Evolutionary conservation across 352 stramenopile genomes (phyloP), one percentile per base, ranked within the genome.

Genomic region (Blastocystis sp.): DNA sequence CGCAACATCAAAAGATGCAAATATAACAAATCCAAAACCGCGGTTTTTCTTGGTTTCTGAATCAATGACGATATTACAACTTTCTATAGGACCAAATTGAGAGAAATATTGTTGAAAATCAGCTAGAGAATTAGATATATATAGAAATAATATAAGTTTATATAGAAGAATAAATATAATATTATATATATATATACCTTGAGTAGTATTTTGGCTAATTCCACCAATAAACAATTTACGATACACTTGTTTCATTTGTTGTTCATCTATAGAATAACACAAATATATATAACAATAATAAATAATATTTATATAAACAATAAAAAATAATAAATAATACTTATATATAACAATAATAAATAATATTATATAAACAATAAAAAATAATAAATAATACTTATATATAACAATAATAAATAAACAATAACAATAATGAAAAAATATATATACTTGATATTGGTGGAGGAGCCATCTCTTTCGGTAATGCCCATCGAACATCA

Each of bases 21-120:
- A 58, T n/a, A 58, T 45, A n/a, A 58, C 32, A 18, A 58, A 58
- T 13, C 47, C 47, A 58, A 58, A 58, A 21, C 47, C 47, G n/a
- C 47, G 47, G 28, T 37, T 58, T 21, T 58, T 58, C 30, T 58
- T 34, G 30, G 43, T 58, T 2, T 58, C 28, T 13, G 28, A 37
- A n/a, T 47, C 31, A 44, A 33, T 47, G 21, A 58, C 30, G 2
- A 58, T 25, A 44, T n/a, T 58, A 35, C 19, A 34, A 16, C 30
- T 44, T 58, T 58, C 47, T 31, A 58, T 21, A 11, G 33, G 34
- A 39, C 47, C 47, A 58, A 58, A 58, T 28, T 19, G 2, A 23
- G 31, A 31, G 30, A 58, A 58, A 21, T 58, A 58, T 3, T 44
- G 11, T 13, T 47, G 31, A 30, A 58, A 16, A 34, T 58, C 47